Base-by-base conservation (phyloP, 768 basidiomycete genomes). In the Lactarius hengduanensis region DNA sequence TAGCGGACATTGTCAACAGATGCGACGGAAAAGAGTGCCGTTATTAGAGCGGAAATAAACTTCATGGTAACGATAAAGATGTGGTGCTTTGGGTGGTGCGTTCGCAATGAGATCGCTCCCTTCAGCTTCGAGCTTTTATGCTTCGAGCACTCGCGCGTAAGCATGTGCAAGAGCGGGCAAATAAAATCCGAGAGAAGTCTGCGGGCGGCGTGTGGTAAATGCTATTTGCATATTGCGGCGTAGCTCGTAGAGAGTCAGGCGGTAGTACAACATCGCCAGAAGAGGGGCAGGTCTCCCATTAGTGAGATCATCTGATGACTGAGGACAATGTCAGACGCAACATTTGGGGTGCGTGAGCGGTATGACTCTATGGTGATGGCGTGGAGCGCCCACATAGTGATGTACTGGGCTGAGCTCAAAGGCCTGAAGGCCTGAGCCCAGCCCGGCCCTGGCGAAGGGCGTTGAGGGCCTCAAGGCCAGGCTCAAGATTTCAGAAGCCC, bases 1-100 rank as follows among this genome's bases (percentile, higher is more conserved):
- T 22, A 56, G 59, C 58, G 64, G 11, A 65, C 59, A 15, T 10
- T 38, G 64, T 60, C 43, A 2, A 45, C 57, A 30, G 32, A 50
- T 15, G 22, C 50, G 50, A 50, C 13, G 5, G 22, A 50, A 50
- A 50, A 22, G 50, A 26, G 22, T 26, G 50, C 22, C 22, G 22
- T 22, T 4, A 50, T 30, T 6, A 30, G 22, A 50, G 50, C 6
- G 22, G 50, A 50, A 50, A 4, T 26, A 11, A 50, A 4, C n/a
- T 50, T 50, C 50, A 50, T 50, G 50, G 22, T 26, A 13, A 6
- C 6, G 4, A 30, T 30, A 30, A 6, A 30, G 11, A 50, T 50
- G 22, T 50, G 50, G 22, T 13, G 50, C 22, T 11, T 15, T 26
- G 22, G 50, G 13, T 50, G 50, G 26, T 26, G 5, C 4, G 50